Percentiles rank a stretch among this genome's conserved stretches.
Evolutionary conservation across 805 yeast genomes (phyloP).

Genomic region (Schizosaccharomyces lindneri): DNA sequence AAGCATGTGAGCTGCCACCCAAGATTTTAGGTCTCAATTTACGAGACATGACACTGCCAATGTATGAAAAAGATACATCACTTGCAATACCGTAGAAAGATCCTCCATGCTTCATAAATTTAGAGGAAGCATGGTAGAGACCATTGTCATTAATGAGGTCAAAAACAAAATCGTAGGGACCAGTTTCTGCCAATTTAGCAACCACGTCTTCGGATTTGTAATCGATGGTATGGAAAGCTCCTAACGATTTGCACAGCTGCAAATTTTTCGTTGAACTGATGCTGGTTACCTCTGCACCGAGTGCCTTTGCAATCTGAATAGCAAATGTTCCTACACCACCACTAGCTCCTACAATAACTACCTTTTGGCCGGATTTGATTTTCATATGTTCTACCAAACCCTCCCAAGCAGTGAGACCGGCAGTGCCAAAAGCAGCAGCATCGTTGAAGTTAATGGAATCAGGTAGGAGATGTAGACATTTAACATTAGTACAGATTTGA

Average conservation of each 20-base stretch:
- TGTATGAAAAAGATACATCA: background rate
- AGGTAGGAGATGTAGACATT: background rate
- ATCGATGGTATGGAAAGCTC: background rate
- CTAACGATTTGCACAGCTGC: background rate
- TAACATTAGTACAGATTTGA: background rate
- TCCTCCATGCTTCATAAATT: background rate
- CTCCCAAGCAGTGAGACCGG: background rate
- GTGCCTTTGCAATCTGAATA: background rate
- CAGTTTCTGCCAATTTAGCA: background rate
- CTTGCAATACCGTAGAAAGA: background rate
- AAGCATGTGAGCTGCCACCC: background rate
- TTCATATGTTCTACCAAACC: background rate
- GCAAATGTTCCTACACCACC: background rate
- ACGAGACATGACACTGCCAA: background rate
- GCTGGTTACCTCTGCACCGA: background rate
- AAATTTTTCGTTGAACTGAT: background rate
- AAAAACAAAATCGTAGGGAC: background rate
- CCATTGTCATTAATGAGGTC: background rate
- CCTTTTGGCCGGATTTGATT: background rate
- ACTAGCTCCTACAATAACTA: background rate
- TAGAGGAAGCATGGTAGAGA: background rate
- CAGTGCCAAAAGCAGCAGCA: background rate
- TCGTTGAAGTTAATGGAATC: background rate
- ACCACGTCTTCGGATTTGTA: background rate
- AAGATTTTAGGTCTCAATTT: background rate